Percentiles rank a stretch among this genome's conserved stretches.
Conservation (phyloP, 1,284 basidiomycete species). For the Pascua sp. region DNA sequence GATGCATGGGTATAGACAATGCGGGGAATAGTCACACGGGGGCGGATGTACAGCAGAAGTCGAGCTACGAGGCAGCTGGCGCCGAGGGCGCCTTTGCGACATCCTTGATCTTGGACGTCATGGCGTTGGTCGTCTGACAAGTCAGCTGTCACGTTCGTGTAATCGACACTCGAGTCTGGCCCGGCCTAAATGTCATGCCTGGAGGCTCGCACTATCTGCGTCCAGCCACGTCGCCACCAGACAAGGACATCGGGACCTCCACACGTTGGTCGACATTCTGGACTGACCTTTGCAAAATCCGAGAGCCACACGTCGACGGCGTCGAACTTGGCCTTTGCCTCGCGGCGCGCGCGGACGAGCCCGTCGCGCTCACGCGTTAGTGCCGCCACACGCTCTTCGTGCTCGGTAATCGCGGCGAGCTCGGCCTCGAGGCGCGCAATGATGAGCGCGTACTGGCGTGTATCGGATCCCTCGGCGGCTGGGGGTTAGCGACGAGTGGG, state of each 20-base stretch:
- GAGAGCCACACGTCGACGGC: constrained; percentile 33
- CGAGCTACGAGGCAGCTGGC: constrained; percentile 25
- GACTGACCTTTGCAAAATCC: constrained; percentile 36
- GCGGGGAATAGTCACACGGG: not conserved
- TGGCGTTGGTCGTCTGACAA: constrained; percentile 25
- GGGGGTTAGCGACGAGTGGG: not conserved
- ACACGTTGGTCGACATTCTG: no score
- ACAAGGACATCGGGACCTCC: no score
- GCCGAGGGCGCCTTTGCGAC: constrained; percentile 48
- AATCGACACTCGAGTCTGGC: no score
- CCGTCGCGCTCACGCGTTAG: constrained; percentile 38
- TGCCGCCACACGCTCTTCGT: constrained; percentile 26
- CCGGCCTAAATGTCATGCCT: no score
- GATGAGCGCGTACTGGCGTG: constrained; percentile 29
- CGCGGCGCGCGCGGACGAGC: constrained; percentile 35
- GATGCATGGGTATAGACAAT: constrained; percentile 3
- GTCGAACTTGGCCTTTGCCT: constrained; percentile 38
- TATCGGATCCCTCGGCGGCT: constrained; percentile 27
- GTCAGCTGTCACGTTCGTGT: constrained; percentile 2
- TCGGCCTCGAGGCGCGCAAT: constrained; percentile 39
- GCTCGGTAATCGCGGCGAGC: constrained; percentile 34
- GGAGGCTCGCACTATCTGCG: no score
- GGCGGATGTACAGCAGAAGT: not conserved
- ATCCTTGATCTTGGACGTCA: constrained; percentile 28
- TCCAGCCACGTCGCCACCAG: no score